These are phyloP conservation scores for Cercophora scortea DNA, from an alignment of 495 filamentous ascomycete species.

Conservation along the genomic window DNA sequence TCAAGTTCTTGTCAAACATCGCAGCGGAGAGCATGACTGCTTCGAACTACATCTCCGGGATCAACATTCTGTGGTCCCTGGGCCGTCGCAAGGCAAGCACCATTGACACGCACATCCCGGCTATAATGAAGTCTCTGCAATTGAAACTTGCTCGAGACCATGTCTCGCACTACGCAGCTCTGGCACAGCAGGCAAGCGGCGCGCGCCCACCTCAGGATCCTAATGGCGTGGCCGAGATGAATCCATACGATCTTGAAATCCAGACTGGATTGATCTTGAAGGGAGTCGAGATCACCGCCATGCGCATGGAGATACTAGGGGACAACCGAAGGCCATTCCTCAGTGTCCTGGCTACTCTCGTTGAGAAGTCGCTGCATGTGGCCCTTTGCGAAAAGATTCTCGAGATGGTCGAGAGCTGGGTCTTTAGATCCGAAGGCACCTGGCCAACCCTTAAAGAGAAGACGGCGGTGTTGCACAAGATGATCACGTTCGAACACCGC, in stretches of 20 bases:
- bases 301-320: slow-evolving; percentile 87
- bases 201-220: slow-evolving; percentile 34
- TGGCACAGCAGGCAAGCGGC: slow-evolving; percentile 35
- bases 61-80: slow-evolving; percentile 87
- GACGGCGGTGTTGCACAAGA: slow-evolving; percentile 92
- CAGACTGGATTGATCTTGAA: slow-evolving; percentile 86
- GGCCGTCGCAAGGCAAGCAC: slow-evolving; percentile 74
- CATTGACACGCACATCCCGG: slow-evolving; percentile 79
- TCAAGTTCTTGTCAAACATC: slow-evolving; percentile 69
- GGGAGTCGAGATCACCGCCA: slow-evolving; percentile 82
- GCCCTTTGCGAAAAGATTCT: slow-evolving; percentile 84
- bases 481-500: slow-evolving; percentile 87
- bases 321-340: slow-evolving; percentile 89
- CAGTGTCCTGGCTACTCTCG: slow-evolving; percentile 85
- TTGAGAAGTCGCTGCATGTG: slow-evolving; percentile 85
- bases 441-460: slow-evolving; percentile 98
- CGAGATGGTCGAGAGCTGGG: slow-evolving; percentile 90
- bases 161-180: slow-evolving; percentile 61
- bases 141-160: slow-evolving; percentile 92
- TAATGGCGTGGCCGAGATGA: slow-evolving; percentile 50
- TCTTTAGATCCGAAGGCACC: slow-evolving; percentile 85
- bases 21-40: slow-evolving; percentile 76
- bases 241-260: slow-evolving; percentile 71
- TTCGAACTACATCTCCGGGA: slow-evolving; percentile 70
- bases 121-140: slow-evolving; percentile 88